Evolutionary conservation across 345 rosid genomes (phyloP).

Genomic region (Bruguiera sexangula): DNA sequence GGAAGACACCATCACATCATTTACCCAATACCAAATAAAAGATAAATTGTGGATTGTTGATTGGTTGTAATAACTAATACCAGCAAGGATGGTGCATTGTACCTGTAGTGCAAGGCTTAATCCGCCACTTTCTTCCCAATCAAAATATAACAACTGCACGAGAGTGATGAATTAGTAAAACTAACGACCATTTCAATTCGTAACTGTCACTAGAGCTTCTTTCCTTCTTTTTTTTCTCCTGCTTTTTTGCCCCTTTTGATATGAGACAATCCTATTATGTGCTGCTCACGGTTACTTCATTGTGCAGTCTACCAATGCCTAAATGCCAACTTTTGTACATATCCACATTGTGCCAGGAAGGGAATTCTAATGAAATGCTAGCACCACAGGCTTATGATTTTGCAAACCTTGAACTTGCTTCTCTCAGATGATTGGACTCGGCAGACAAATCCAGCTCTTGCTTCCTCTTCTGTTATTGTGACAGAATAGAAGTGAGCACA

Average conservation of each 20-base stretch:
- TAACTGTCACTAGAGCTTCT: not conserved
- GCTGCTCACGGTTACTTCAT: too few relatives aligned
- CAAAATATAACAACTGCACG: constrained; percentile 88
- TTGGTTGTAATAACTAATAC: not conserved
- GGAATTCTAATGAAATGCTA: not conserved
- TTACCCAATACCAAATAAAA: not conserved
- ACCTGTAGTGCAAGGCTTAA: constrained; percentile 95
- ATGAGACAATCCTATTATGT: not conserved
- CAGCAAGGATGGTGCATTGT: constrained; percentile 5
- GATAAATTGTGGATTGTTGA: not conserved
- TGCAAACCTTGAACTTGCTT: constrained; percentile 94
- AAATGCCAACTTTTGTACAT: not conserved
- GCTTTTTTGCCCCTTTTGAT: not conserved
- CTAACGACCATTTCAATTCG: not conserved
- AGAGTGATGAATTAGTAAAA: constrained; percentile 22
- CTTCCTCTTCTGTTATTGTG: constrained; percentile 84
- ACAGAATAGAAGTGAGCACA: constrained; percentile 96
- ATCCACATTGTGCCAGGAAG: not conserved
- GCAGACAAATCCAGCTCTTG: constrained; percentile 79
- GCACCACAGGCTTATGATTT: constrained; percentile 12
- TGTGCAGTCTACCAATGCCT: too few relatives aligned
- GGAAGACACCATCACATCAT: not conserved
- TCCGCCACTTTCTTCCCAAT: constrained; percentile 73
- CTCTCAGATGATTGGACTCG: constrained; percentile 88
- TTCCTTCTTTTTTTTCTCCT: not conserved